A percentile compares a stretch with the other conserved stretches of the same genome.
phyloP scores from a whole-genome alignment of 2,329 filamentous ascomycete species.

The Microcyclospora pomicola region DNA sequence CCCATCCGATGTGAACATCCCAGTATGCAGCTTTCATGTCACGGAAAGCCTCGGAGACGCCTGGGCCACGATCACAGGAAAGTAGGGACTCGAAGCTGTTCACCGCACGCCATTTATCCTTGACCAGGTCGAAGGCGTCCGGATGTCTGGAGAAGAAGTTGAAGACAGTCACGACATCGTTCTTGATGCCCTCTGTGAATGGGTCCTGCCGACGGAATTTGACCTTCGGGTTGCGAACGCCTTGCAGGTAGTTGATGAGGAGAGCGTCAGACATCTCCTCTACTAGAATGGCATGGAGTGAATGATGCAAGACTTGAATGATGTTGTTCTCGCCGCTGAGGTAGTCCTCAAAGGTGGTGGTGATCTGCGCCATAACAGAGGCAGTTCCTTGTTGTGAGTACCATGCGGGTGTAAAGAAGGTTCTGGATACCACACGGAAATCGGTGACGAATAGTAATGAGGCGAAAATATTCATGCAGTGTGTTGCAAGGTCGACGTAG shows the following conservation, averaged over 20 bases:
- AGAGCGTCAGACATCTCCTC: slow-evolving; percentile 90
- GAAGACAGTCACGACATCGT: slow-evolving; percentile 82
- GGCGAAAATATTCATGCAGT: slow-evolving; percentile 80
- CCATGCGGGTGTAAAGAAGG: slow-evolving; percentile 87
- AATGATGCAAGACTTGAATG: slow-evolving; percentile 67
- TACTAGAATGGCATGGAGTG: slow-evolving; percentile 77
- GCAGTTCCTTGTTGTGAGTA: slow-evolving; percentile 37
- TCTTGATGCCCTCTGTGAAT: slow-evolving; percentile 84
- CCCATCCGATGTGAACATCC: slow-evolving; percentile 91
- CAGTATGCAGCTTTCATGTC: slow-evolving; percentile 76
- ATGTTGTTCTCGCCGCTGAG: slow-evolving; percentile 56
- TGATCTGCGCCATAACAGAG: slow-evolving; percentile 76
- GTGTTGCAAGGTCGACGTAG: slow-evolving; percentile 88
- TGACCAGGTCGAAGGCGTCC: slow-evolving; percentile 62
- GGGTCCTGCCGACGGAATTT: slow-evolving; percentile 79
- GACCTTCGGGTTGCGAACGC: slow-evolving; percentile 77
- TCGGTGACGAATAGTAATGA: slow-evolving; percentile 80
- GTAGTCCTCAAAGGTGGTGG: slow-evolving; percentile 91
- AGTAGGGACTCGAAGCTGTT: slow-evolving; percentile 71
- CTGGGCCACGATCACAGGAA: slow-evolving; percentile 56
- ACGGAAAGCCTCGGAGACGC: slow-evolving; percentile 64
- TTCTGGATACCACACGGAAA: slow-evolving; percentile 67
- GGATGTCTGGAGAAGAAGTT: slow-evolving; percentile 67
- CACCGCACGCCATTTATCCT: slow-evolving; percentile 83
- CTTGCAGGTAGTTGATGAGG: slow-evolving; percentile 67